phyloP scores from a whole-genome alignment of 805 yeast genomes.

The Cyberlindnera veronae region DNA sequence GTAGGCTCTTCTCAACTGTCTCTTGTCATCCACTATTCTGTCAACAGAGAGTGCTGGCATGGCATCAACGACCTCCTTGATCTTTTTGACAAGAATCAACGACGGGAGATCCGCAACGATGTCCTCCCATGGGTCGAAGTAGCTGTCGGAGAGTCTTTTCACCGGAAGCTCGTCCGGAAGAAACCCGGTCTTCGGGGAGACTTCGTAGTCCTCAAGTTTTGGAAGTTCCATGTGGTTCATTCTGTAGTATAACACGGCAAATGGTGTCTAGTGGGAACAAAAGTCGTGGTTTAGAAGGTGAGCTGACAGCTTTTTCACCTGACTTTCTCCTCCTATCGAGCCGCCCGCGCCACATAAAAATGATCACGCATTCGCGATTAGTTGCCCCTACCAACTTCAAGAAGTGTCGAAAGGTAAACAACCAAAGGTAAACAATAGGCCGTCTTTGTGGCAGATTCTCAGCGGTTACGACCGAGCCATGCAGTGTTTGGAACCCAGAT shows the following conservation, averaged over 20 bases:
- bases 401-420: too few species aligned
- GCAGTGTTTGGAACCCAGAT: too few species aligned
- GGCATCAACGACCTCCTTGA: slow-evolving; percentile 61
- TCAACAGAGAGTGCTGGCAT: slow-evolving; percentile 54
- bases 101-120: slow-evolving; percentile 68
- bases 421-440: too few species aligned
- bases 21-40: slow-evolving; percentile 35
- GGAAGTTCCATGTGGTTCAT: slow-evolving; percentile 38
- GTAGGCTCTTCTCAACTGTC: slow-evolving; percentile 75
- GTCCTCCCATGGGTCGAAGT: slow-evolving; percentile 76
- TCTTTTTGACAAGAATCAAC: slow-evolving; percentile 58
- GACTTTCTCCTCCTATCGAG: too few species aligned
- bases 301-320: too few species aligned
- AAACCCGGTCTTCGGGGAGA: slow-evolving; percentile 72
- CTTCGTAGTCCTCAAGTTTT: slow-evolving; percentile 58
- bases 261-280: too few species aligned
- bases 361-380: too few species aligned
- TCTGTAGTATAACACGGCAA: background rate
- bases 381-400: too few species aligned
- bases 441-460: too few species aligned
- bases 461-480: too few species aligned
- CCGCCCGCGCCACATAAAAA: too few species aligned
- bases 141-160: slow-evolving; percentile 51
- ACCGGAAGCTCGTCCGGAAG: slow-evolving; percentile 70
- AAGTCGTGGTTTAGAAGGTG: too few species aligned